Base-by-base conservation (phyloP, 1,284 basidiomycete genomes). In the Laetiporus sulphureus region DNA sequence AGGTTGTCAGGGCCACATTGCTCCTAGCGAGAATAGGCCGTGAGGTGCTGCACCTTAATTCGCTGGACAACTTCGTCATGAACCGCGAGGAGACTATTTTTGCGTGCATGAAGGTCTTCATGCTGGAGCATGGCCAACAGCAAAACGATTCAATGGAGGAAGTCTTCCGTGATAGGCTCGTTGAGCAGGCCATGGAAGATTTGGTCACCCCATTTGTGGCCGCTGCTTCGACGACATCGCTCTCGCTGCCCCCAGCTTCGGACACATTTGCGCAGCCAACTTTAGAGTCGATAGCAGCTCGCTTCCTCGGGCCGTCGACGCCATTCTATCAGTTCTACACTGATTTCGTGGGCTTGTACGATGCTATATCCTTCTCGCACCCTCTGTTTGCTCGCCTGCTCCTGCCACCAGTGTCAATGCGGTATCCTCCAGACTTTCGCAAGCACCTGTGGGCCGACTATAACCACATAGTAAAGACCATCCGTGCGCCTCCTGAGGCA, bases 321-420 rank as follows among this genome's bases (percentile, higher is more conserved):
- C 89, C 91, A 0, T 97, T 96, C 70, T 97, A 84, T 68, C 92
- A 96, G 59, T 89, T 89, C 58, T 99, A 94, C 67, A 89, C 88
- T 21, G 93, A 97, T 61, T 84, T 97, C 51, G 70, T 96, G 38
- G 83, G 77, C 0, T 67, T 98, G 6, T 98, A 93, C 66, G 90
- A 93, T 53, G 76, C 90, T 1, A 80, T 94, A 47, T 98, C 94
- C 2, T 94, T 95, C 61, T 80, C 83, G 5, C 80, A 98, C 55
- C 69, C 73, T 0, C 61, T 79, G 1, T 98, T 98, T 58, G 79
- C 77, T 2, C 71, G 75, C 3, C 70, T 92, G 3, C 71, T 97
- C n/a, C 69, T 95, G 5, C 77, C 84, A 0, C 85, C 91, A 0
- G 72, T 81, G 3, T 72, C 87, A 48, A 80, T 83, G 77, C 62